These are phyloP conservation scores for Albatrellus ellisii DNA, from an alignment of 768 basidiomycete genomes.

Conservation along the genomic window DNA sequence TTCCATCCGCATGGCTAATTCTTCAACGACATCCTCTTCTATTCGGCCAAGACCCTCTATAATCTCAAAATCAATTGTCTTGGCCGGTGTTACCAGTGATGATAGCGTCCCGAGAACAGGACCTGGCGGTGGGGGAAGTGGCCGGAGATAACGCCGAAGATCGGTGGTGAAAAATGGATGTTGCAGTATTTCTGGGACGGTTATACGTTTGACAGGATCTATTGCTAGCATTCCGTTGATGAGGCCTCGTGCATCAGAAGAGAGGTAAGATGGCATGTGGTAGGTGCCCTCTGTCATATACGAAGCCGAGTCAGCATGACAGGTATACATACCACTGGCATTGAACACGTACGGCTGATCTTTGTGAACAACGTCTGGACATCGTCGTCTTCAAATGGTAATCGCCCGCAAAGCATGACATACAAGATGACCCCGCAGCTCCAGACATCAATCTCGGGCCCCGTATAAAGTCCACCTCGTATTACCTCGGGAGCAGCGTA, in stretches of 20 bases:
- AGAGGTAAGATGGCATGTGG: slow-evolving; percentile 72
- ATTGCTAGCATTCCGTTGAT: slow-evolving; percentile 86
- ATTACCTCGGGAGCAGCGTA: slow-evolving; percentile 99
- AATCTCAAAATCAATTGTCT: slow-evolving; percentile 62
- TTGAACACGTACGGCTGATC: slow-evolving; percentile 58
- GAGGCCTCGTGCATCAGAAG: slow-evolving; percentile 62
- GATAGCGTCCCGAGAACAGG: slow-evolving; percentile 67
- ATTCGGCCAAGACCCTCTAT: slow-evolving; percentile 90
- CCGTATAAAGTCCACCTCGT: slow-evolving; percentile 86
- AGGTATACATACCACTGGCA: background rate
- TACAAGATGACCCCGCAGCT: slow-evolving; percentile 97
- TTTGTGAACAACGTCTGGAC: slow-evolving; percentile 88
- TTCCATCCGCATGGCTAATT: slow-evolving; percentile 57
- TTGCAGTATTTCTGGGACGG: slow-evolving; percentile 79
- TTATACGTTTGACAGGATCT: slow-evolving; percentile 91
- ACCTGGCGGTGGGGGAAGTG: slow-evolving; percentile 65
- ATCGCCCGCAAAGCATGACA: slow-evolving; percentile 89
- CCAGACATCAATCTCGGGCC: slow-evolving; percentile 99
- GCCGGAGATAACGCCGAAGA: slow-evolving; percentile 75
- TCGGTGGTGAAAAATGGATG: slow-evolving; percentile 86
- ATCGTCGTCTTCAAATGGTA: slow-evolving; percentile 97
- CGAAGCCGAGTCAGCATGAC: slow-evolving; percentile 2
- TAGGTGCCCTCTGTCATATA: slow-evolving; percentile 64
- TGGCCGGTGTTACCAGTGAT: slow-evolving; percentile 54
- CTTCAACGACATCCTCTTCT: slow-evolving; percentile 83